These are phyloP conservation scores for Sphaerulina populicola DNA, from an alignment of 2,329 filamentous ascomycete species.

Conservation along the genomic window DNA sequence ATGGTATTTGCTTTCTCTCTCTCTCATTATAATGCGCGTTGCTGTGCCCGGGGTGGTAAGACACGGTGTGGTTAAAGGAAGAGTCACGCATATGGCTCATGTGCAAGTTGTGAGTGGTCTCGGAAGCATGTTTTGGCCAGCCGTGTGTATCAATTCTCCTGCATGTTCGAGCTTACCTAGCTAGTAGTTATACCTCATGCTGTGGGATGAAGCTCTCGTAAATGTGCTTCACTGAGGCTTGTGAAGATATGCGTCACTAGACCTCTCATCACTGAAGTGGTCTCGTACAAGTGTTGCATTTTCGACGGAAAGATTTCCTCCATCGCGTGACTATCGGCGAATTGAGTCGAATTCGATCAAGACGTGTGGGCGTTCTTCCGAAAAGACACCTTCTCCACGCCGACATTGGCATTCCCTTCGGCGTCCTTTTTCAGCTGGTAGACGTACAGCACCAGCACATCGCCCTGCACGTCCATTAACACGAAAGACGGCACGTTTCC, in stretches of 20 bases:
- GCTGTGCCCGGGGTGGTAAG: too few relatives aligned
- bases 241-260: too few relatives aligned
- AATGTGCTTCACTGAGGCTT: too few relatives aligned
- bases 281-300: background rate
- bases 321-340: slow-evolving; percentile 10
- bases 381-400: slow-evolving; percentile 50
- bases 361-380: slow-evolving; percentile 38
- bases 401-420: slow-evolving; percentile 46
- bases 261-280: background rate
- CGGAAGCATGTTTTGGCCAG: background rate
- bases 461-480: slow-evolving; percentile 96
- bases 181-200: background rate
- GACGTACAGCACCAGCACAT: slow-evolving; percentile 90
- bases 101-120: background rate
- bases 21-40: background rate
- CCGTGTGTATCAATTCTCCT: background rate
- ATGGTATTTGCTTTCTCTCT: background rate
- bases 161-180: background rate
- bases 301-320: background rate
- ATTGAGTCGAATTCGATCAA: slow-evolving; percentile 13
- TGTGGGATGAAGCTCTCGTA: background rate
- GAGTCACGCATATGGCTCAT: background rate
- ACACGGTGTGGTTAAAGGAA: too few relatives aligned
- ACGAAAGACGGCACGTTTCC: slow-evolving; percentile 87
- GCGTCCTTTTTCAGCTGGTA: slow-evolving; percentile 55